Base-by-base conservation (phyloP, 148 eudicot species). In the Gaultheria prostrata region DNA sequence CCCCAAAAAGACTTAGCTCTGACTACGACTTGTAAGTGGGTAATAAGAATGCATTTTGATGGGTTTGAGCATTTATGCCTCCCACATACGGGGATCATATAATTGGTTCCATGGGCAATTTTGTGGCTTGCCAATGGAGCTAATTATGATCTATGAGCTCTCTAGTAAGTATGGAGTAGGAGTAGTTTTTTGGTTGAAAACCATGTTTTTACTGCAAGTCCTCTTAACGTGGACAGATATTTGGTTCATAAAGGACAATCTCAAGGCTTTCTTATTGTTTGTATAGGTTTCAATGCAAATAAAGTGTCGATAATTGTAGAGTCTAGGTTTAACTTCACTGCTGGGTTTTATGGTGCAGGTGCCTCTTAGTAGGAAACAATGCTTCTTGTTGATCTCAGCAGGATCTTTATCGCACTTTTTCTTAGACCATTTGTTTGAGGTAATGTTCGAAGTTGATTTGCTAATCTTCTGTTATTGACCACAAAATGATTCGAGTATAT, bases 401-500 rank as follows among this genome's bases (percentile, higher is more conserved):
- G 98, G 98, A 63, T 94, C 98, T 76, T 89, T 94, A 67, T 94
- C 98, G 28, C 98, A 95, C 82, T 95, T 95, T 88, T 95, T 67
- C 72, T 67, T 67, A 30, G 72, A 67, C 18, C 35, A 67, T 39
- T 67, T 67, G 72, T 67, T 67, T 95, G 98, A 95, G 98, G 98
- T 94, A 88, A 80, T 53, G 8, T 46, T 24, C 9, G 39, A 45
- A 28, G 21, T 28, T 49, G 35, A 28, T 8, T 6, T 28, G 43
- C 78, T 32, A 17, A 4, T 53, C 35, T 67, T 78, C 77, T 43
- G 46, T 28, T 33, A 30, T 76, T 46, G 56, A 76, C 24, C 78
- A 46, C 14, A n/a, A 72, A 33, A 17, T 33, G n/a, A 33, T 26
- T 81, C 18, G 35, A 67, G 72, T 35, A 71, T 33, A 15, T 71